Evolutionary conservation across 2,329 filamentous ascomycete species (phyloP), one percentile per base, ranked within the genome.

Genomic region (Aspergillus sojae): DNA sequence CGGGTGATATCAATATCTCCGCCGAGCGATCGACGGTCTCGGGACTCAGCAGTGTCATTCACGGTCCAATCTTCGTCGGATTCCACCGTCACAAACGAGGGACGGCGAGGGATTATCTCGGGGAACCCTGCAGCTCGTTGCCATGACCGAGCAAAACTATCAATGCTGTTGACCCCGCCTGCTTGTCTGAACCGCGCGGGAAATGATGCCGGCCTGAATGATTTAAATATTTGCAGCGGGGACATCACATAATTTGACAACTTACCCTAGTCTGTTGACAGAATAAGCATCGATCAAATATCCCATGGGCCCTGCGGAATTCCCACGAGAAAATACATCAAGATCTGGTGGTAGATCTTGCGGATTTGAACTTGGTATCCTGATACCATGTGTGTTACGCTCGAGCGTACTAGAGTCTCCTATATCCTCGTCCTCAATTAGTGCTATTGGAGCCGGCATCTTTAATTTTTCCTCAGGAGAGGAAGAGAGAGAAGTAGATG

Each of bases 61-160:
- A 68, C 63, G 21, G 62, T 64, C 58, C 74, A 65, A 36, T 88
- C 86, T 48, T 82, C 79, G 23, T 86, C 82, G 5, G 75, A 72
- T 32, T 79, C 78, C 2, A 85, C 84, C 66, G 88, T 85, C 59
- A 92, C 83, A 74, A 96, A 93, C 39, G 91, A 90, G 16, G 89
- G 88, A 19, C 89, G 87, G 61, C 91, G 89, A 5, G 93, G 92
- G 39, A 95, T 89, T 69, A 97, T 92, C 77, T 97, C 94, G 67
- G 88, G 86, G 78, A 98, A 98, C 62, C 86, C 90, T 30, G 93
- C 93, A 43, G 94, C 94, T 75, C 94, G 89, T 78, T 94, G 92
- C 91, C 93, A 97, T 71, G 92, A 96, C 65, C 91, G 88, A 52
- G 94, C 92, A 75, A 98, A 98, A 72, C 94, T 96, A 73, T 95